Percentiles rank a stretch among this genome's conserved stretches.
Evolutionary conservation across 176 grass and related monocot genomes (phyloP).

Genomic region (Chloris gayana): DNA sequence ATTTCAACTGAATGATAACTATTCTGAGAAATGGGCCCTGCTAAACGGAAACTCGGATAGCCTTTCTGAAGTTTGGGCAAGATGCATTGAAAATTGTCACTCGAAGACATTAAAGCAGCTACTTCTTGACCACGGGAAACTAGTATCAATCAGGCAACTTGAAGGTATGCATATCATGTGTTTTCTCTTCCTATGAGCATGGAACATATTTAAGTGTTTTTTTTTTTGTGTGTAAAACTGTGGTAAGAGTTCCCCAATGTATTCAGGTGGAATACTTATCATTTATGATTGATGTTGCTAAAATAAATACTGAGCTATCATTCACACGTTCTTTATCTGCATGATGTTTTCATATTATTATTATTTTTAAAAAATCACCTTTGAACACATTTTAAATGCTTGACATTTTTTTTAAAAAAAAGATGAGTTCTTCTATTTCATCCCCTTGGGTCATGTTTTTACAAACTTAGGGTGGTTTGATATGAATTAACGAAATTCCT

Average conservation of each 20-base stretch:
- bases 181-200: neutral
- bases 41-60: conserved; percentile 49
- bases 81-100: conserved; percentile 77
- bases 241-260: too few relatives aligned
- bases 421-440: too few relatives aligned
- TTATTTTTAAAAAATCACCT: too few relatives aligned
- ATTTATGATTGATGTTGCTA: conserved; percentile 1
- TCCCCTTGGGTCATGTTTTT: neutral
- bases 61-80: conserved; percentile 69
- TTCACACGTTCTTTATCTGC: neutral
- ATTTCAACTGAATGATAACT: conserved; percentile 33
- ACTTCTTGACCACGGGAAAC: conserved; percentile 65
- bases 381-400: neutral
- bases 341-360: neutral
- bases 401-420: too few relatives aligned
- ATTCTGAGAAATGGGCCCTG: conserved; percentile 27
- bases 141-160: conserved; percentile 61
- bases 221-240: neutral
- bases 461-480: neutral
- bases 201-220: conserved; percentile 21
- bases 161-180: conserved; percentile 52
- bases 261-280: neutral
- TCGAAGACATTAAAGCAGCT: conserved; percentile 74
- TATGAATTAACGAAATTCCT: neutral
- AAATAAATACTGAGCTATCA: conserved; percentile 2